These are phyloP conservation scores for Phlyctochytrium arcticum DNA, from an alignment of 192 early-diverging fungal species.

Conservation along the genomic window DNA sequence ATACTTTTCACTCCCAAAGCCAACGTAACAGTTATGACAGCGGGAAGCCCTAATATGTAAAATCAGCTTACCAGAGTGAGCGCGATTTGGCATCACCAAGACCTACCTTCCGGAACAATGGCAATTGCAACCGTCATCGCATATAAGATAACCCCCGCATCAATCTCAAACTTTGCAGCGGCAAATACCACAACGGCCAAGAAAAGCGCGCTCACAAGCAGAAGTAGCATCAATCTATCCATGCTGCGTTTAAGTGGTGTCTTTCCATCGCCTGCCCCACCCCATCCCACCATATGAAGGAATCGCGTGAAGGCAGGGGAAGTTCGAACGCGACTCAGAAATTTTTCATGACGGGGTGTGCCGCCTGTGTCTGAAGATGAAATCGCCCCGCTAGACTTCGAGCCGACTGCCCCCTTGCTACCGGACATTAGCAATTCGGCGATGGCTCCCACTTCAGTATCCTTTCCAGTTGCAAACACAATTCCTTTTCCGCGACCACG, in stretches of 20 bases:
- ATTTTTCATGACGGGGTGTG: too few relatives aligned
- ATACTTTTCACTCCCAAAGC: slow-evolving; percentile 80
- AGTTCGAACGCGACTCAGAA: neutral
- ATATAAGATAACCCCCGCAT: slow-evolving; percentile 61
- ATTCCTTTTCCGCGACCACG: slow-evolving; percentile 39
- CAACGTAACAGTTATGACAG: slow-evolving; percentile 81
- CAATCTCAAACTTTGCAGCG: slow-evolving; percentile 28
- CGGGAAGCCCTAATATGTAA: too few relatives aligned
- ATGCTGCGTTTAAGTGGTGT: slow-evolving; percentile 33
- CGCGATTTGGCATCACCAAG: neutral
- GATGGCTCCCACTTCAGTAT: slow-evolving; percentile 34
- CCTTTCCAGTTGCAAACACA: slow-evolving; percentile 29
- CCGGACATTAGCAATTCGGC: slow-evolving; percentile 24
- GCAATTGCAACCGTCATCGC: slow-evolving; percentile 85
- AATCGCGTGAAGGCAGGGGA: neutral
- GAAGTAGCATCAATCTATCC: slow-evolving; percentile 39
- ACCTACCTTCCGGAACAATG: slow-evolving; percentile 79
- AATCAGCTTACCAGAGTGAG: too few relatives aligned
- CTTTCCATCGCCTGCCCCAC: slow-evolving; percentile 30
- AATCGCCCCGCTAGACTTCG: slow-evolving; percentile 6
- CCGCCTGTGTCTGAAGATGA: neutral
- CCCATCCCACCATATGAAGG: neutral
- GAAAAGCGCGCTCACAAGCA: slow-evolving; percentile 26
- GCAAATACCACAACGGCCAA: slow-evolving; percentile 36
- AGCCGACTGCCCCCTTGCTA: too few relatives aligned